These are phyloP conservation scores for Penicillium angulare DNA, from an alignment of 495 filamentous ascomycete genomes.

Conservation along the genomic window DNA sequence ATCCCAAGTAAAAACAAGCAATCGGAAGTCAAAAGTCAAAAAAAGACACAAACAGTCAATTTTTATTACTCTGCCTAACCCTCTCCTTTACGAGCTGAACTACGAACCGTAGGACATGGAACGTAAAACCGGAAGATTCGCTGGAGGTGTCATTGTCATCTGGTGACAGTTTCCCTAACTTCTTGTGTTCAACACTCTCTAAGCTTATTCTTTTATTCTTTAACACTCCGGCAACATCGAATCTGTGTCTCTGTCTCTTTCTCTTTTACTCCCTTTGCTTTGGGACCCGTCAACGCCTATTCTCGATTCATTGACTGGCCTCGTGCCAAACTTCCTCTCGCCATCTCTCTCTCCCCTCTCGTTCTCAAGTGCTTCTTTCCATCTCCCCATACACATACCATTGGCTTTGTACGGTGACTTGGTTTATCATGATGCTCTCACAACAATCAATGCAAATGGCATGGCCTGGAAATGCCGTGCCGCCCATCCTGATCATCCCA, in stretches of 20 bases:
- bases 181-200: neutral
- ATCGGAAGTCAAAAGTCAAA: too few species aligned
- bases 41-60: too few species aligned
- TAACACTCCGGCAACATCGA: neutral
- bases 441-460: neutral
- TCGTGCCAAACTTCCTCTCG: too few species aligned
- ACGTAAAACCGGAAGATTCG: neutral
- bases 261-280: neutral
- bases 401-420: too few species aligned
- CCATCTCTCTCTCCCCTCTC: too few species aligned
- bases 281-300: too few species aligned
- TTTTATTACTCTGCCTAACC: neutral
- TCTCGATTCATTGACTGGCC: too few species aligned
- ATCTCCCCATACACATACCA: too few species aligned
- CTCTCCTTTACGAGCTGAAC: too few species aligned
- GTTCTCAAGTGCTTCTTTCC: too few species aligned
- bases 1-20: too few species aligned
- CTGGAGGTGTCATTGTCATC: slow-evolving; percentile 4
- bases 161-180: neutral
- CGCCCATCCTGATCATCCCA: slow-evolving; percentile 11
- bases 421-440: neutral
- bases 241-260: neutral
- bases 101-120: slow-evolving; percentile 1
- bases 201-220: neutral
- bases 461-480: neutral